A percentile compares a stretch with the other conserved stretches of the same genome.
These are phyloP conservation scores for Pseudogymnoascus sp. DNA, from an alignment of 2,329 filamentous ascomycete genomes.

Conservation along the genomic window DNA sequence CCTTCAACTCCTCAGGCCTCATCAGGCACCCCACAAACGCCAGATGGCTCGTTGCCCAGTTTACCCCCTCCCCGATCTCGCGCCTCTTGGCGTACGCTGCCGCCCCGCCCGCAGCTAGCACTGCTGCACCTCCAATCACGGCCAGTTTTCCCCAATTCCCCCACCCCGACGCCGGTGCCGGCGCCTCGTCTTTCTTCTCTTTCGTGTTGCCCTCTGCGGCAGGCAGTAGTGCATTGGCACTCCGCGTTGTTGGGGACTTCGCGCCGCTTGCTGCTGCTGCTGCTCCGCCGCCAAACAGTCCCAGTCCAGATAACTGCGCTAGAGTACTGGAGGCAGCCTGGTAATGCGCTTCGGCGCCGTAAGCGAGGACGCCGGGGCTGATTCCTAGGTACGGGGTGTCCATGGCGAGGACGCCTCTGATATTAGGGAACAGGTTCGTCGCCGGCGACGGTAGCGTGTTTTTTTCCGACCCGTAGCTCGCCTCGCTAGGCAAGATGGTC, in stretches of 20 bases:
- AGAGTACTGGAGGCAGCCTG: conserved; percentile 64
- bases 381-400: conserved; percentile 89
- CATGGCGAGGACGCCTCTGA: conserved; percentile 84
- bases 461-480: neutral
- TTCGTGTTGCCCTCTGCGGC: conserved; percentile 36
- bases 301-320: conserved; percentile 53
- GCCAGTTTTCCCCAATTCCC: conserved; percentile 77
- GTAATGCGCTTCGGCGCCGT: conserved; percentile 80
- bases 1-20: conserved; percentile 70
- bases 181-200: conserved; percentile 28
- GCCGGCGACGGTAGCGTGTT: conserved; percentile 14
- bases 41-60: conserved; percentile 82
- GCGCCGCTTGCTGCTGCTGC: conserved; percentile 23
- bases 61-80: conserved; percentile 64
- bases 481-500: neutral
- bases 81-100: conserved; percentile 82
- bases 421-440: conserved; percentile 81
- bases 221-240: conserved; percentile 24
- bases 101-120: conserved; percentile 71
- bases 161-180: conserved; percentile 43
- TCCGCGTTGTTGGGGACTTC: conserved; percentile 26
- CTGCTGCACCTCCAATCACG: conserved; percentile 74
- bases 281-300: conserved; percentile 55
- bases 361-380: conserved; percentile 71
- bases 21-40: conserved; percentile 88